Conservation (phyloP, 805 yeast genomes). For the Barnettozyma vustinii region DNA sequence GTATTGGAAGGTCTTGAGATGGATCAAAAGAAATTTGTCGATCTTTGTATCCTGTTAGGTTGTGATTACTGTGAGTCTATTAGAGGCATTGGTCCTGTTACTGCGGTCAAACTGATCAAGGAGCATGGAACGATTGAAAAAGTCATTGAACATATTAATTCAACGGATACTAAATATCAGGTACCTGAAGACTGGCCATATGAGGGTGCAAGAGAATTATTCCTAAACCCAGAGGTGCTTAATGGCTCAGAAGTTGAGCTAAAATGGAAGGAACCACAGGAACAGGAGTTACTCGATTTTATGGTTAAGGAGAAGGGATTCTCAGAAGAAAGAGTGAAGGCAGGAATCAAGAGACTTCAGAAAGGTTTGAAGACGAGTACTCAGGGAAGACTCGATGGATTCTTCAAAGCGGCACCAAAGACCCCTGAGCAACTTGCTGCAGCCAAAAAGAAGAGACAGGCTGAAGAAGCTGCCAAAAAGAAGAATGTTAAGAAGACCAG, state of each 20-base stretch:
- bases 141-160: conserved; percentile 54
- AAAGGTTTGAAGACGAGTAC: conserved; percentile 82
- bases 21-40: conserved; percentile 71
- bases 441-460: conserved; percentile 25
- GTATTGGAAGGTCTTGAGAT: conserved; percentile 77
- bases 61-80: conserved; percentile 97
- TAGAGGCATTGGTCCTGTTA: conserved; percentile 92
- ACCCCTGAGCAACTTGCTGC: conserved; percentile 38
- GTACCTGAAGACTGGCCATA: conserved; percentile 96
- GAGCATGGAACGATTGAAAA: conserved; percentile 81
- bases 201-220: conserved; percentile 79
- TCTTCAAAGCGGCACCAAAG: conserved; percentile 64
- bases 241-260: conserved; percentile 56
- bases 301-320: conserved; percentile 88
- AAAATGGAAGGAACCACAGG: conserved; percentile 88
- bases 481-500: conserved; percentile 20
- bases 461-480: conserved; percentile 26
- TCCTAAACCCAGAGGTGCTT: conserved; percentile 74
- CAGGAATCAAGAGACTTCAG: conserved; percentile 79
- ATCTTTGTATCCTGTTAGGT: conserved; percentile 87
- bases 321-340: conserved; percentile 83
- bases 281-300: conserved; percentile 74
- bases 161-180: conserved; percentile 58
- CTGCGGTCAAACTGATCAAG: conserved; percentile 82
- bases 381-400: conserved; percentile 91